phyloP scores from a whole-genome alignment of 2,329 filamentous ascomycete genomes.

The Neonectria neomacrospora region DNA sequence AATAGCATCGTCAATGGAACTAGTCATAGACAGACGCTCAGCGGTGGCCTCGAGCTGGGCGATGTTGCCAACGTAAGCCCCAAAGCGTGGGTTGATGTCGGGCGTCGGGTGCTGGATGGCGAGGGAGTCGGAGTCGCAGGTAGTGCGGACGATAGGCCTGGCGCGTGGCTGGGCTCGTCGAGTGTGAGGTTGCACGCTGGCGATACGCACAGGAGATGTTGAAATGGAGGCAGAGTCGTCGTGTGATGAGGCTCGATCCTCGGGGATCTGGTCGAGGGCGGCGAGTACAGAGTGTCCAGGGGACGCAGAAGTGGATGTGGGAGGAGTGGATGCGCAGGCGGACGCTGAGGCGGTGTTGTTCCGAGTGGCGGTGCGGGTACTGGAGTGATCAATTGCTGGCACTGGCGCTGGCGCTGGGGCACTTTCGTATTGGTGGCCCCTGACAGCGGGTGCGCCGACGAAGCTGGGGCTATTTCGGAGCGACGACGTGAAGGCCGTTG shows the following conservation, averaged over 20 bases:
- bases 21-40: conserved; percentile 77
- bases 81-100: conserved; percentile 70
- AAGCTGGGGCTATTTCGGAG: conserved; percentile 44
- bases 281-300: conserved; percentile 34
- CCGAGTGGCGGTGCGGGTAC: conserved; percentile 36
- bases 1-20: conserved; percentile 82
- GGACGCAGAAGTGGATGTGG: conserved; percentile 28
- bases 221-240: conserved; percentile 32
- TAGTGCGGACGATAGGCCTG: conserved; percentile 60
- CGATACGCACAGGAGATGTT: conserved; percentile 48
- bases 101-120: conserved; percentile 69
- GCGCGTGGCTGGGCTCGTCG: conserved; percentile 53
- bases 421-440: conserved; percentile 43
- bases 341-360: conserved; percentile 32
- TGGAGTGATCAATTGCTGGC: conserved; percentile 37
- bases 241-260: conserved; percentile 31
- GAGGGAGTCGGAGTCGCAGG: conserved; percentile 56
- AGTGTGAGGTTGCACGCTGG: conserved; percentile 58
- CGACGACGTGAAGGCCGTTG: conserved; percentile 26
- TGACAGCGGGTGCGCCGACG: conserved; percentile 34
- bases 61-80: conserved; percentile 73
- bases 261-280: conserved; percentile 29
- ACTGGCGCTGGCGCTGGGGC: conserved; percentile 36
- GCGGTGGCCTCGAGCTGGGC: conserved; percentile 80
- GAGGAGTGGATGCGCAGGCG: conserved; percentile 20